Evolutionary conservation across 2,329 filamentous ascomycete genomes (phyloP).

Genomic region (Clarireedia sp.): DNA sequence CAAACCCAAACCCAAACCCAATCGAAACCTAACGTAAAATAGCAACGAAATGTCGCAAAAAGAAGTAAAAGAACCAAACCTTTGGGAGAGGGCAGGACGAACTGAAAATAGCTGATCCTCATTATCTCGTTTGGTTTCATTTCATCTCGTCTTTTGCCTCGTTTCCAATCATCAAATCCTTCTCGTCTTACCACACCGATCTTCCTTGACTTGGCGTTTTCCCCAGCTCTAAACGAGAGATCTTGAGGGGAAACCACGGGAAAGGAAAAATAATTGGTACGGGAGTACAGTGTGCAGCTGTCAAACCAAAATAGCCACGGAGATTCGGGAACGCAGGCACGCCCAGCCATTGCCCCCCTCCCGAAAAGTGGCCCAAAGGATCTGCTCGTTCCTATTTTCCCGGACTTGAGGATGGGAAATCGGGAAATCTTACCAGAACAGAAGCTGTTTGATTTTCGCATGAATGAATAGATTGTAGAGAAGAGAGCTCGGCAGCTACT

Average conservation of each 20-base stretch:
- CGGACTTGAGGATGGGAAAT: background rate
- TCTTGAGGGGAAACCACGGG: background rate
- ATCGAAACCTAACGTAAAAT: background rate
- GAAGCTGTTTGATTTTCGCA: no score
- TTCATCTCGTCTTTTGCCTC: background rate
- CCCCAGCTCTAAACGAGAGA: background rate
- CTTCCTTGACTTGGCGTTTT: background rate
- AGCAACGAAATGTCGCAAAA: background rate
- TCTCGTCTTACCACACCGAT: background rate
- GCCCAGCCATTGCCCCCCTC: background rate
- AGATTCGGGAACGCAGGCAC: constrained; percentile 8
- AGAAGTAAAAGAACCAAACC: background rate
- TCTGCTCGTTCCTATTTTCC: background rate
- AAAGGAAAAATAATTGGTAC: background rate
- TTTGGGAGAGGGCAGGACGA: background rate
- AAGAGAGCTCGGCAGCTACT: no score
- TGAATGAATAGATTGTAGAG: no score
- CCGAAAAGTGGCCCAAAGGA: background rate
- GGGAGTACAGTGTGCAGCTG: background rate
- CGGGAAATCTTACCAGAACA: background rate
- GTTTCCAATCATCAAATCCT: constrained; percentile 8
- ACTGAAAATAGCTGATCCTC: background rate
- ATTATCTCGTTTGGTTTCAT: constrained; percentile 1
- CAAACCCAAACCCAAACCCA: no score
- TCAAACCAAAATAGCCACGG: constrained; percentile 5